Base-by-base conservation (phyloP, 257 asterid species). In the Solanum sejunctum region DNA sequence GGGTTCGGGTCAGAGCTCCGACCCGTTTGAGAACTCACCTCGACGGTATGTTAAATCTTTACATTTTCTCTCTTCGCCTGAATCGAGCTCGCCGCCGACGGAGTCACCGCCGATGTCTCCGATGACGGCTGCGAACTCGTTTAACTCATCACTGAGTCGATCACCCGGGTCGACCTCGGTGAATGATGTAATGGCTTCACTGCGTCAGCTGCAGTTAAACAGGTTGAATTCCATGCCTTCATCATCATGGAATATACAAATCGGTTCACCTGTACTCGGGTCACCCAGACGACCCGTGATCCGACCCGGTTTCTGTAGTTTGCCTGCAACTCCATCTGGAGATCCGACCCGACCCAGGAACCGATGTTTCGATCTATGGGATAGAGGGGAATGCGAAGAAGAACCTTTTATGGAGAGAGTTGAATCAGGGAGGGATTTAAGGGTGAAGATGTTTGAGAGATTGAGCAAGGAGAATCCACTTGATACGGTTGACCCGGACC, bases 41-140 rank as follows among this genome's bases (percentile, higher is more conserved):
- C 60, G 60, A 5, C 56, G 32, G 20, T 49, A 72, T 39, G 83
- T 20, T 7, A 87, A 84, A 36, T 36, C 54, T 11, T 75, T 87
- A 12, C 87, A 88, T 12, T 91, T 90, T 84, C 39, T 91, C 81
- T 83, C 93, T 0, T 88, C 95, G 49, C 87, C 93, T 55, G 92
- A 90, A 6, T 83, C 92, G 54, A 85, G 57, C 3, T 89, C 94
- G 0, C 89, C 94, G 55, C 85, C 91, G 55, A 17, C 91, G 2
- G 95, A 87, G 51, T 92, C 95, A 7, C 93, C 93, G 0, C 95
- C 95, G 13, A 77, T 89, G 89, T 85, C 95, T 75, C 93, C 93
- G 49, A 66, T 92, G 85, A 70, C 89, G 26, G 69, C 89, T 12
- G 80, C 85, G 32, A 86, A 73, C 83, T 78, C 91, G 5, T 20